These are phyloP conservation scores for Termitomyces titanicus DNA, from an alignment of 768 basidiomycete genomes.

Conservation along the genomic window DNA sequence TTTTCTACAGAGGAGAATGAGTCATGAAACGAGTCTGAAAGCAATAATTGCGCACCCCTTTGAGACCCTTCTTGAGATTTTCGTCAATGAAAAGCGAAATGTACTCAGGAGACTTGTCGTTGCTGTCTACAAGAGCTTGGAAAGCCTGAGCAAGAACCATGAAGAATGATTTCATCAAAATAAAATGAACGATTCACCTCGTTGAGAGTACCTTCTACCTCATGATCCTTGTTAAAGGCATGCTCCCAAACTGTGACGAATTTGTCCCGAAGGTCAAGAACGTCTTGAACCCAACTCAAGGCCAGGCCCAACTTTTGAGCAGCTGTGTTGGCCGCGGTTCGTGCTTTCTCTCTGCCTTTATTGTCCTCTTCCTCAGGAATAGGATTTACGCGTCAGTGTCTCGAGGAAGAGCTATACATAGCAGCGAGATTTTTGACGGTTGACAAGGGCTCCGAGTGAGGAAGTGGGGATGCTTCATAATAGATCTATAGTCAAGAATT, in stretches of 20 bases:
- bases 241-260: slow-evolving; percentile 74
- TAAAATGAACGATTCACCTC: slow-evolving; percentile 51
- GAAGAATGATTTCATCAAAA: neutral
- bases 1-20: slow-evolving; percentile 67
- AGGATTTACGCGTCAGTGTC: slow-evolving; percentile 26
- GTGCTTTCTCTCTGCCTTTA: slow-evolving; percentile 47
- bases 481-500: no score
- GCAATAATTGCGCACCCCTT: slow-evolving; percentile 63
- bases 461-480: no score
- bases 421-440: no score
- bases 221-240: slow-evolving; percentile 70
- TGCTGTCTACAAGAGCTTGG: slow-evolving; percentile 84
- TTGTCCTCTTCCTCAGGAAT: slow-evolving; percentile 38
- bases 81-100: slow-evolving; percentile 98
- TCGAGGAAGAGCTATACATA: no score
- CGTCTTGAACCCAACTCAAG: slow-evolving; percentile 90
- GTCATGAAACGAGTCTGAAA: neutral
- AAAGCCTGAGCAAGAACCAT: slow-evolving; percentile 63
- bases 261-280: slow-evolving; percentile 88
- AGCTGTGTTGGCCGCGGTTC: slow-evolving; percentile 35
- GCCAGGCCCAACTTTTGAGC: slow-evolving; percentile 58
- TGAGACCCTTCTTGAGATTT: slow-evolving; percentile 89
- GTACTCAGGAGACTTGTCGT: slow-evolving; percentile 86
- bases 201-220: slow-evolving; percentile 77
- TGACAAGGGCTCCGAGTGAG: no score